Percentiles rank a stretch among this genome's conserved stretches.
Conservation (phyloP, 495 filamentous ascomycete genomes). For the Aspergillus wentii region DNA sequence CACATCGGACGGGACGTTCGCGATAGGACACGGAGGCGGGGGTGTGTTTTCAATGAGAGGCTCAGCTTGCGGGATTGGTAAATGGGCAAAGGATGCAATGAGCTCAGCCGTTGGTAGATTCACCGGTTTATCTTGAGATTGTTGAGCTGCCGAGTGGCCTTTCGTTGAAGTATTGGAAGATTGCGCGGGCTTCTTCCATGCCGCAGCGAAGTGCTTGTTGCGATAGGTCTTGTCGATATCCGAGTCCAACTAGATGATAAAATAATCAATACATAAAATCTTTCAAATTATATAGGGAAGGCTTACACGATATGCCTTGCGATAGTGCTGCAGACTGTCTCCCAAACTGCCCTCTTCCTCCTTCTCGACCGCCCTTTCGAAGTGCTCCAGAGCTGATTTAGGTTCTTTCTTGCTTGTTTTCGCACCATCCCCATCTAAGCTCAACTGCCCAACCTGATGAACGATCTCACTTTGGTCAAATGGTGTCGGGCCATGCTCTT, state of each 20-base stretch:
- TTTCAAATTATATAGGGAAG: conserved; percentile 3
- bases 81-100: conserved; percentile 64
- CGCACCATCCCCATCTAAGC: conserved; percentile 25
- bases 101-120: conserved; percentile 62
- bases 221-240: conserved; percentile 80
- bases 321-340: conserved; percentile 83
- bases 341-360: conserved; percentile 81
- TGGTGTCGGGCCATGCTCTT: conserved; percentile 32
- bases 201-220: conserved; percentile 77
- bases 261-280: not conserved
- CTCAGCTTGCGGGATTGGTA: conserved; percentile 57
- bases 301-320: conserved; percentile 78
- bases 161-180: conserved; percentile 49
- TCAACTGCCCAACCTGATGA: conserved; percentile 33
- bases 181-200: conserved; percentile 48
- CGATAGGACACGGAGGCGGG: conserved; percentile 70
- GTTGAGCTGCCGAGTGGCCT: conserved; percentile 50
- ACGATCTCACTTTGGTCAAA: conserved; percentile 36
- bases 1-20: conserved; percentile 75
- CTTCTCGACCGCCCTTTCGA: conserved; percentile 85
- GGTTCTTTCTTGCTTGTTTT: conserved; percentile 45
- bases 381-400: conserved; percentile 82
- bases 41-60: conserved; percentile 59
- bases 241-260: conserved; percentile 72
- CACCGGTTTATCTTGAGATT: conserved; percentile 21